phyloP scores from a whole-genome alignment of 1,284 basidiomycete species.

The Ganoderma lingzhi region DNA sequence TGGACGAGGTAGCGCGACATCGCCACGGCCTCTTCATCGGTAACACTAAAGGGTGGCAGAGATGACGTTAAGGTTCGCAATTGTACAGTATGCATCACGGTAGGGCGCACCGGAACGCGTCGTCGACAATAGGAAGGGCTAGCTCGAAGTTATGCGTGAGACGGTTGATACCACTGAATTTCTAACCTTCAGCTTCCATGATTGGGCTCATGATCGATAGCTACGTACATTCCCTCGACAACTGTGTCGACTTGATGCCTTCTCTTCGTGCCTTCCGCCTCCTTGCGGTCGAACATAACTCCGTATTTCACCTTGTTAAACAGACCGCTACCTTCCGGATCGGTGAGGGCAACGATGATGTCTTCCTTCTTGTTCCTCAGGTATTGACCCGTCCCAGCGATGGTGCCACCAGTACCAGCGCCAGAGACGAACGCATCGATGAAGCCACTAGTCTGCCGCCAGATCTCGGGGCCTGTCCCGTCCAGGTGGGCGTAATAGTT shows the following conservation, averaged over 20 bases:
- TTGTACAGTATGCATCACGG: no score
- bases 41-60: constrained; percentile 60
- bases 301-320: constrained; percentile 96
- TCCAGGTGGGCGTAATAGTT: constrained; percentile 92
- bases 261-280: constrained; percentile 95
- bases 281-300: constrained; percentile 93
- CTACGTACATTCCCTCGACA: constrained; percentile 83
- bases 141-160: constrained; percentile 88
- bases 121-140: constrained; percentile 83
- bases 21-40: constrained; percentile 89
- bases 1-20: constrained; percentile 92
- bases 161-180: constrained; percentile 84
- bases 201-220: no score
- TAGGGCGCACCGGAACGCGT: constrained; percentile 78
- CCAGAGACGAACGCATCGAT: constrained; percentile 94
- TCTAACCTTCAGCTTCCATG: neutral
- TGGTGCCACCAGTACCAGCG: constrained; percentile 96
- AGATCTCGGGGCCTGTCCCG: constrained; percentile 96
- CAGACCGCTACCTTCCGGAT: constrained; percentile 95
- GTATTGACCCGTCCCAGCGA: constrained; percentile 86
- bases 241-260: constrained; percentile 95
- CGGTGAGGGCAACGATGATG: constrained; percentile 82
- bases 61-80: no score
- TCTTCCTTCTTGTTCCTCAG: constrained; percentile 76
- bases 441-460: constrained; percentile 88